Base-by-base conservation (phyloP, 2,329 filamentous ascomycete genomes). In the Neonectria faginata region DNA sequence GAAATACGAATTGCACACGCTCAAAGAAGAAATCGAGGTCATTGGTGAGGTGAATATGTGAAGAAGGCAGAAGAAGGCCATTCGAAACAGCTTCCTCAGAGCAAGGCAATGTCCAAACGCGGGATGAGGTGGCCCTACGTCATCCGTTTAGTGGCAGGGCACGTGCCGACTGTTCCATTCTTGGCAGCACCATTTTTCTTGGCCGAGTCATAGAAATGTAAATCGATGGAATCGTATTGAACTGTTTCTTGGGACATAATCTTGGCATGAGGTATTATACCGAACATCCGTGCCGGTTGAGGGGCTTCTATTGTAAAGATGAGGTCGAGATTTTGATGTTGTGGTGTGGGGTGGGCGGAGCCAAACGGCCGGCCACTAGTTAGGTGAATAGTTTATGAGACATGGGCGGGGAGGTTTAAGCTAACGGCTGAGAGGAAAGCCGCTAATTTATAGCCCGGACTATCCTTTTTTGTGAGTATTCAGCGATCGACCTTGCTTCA, bases 41-140 rank as follows among this genome's bases (percentile, higher is more conserved):
- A 48, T 29, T 44, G 25, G 18, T 10, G 36, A 29, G 9, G 11
- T 60, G 48, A 60, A 29, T 25, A 50, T 51, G 31, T 51, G 20
- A 42, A 41, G 27, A 53, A 22, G 14, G n/a, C 12, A 52, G 7
- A 44, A 20, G 14, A 48, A 45, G 20, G 25, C 22, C 20, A 52
- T 33, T 10, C 18, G 39, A 18, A 31, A 55, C 42, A 45, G 31
- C 50, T 65, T 48, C 39, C 36, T 25, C 10, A 59, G 55, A 44
- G 57, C 33, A 60, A 33, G 59, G 53, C 47, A 44, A n/a, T 29
- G 25, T 33, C 41, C 20, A 51, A 62, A 60, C 44, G 65, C 59
- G 56, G 60, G 63, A 66, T 63, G 64, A 69, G 68, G 59, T 69
- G 62, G 67, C 67, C 54, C 69, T 74, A 74, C 72, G 71, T 74